Evolutionary conservation across 2,329 filamentous ascomycete species (phyloP).

Genomic region (Rachicladosporium sp.): DNA sequence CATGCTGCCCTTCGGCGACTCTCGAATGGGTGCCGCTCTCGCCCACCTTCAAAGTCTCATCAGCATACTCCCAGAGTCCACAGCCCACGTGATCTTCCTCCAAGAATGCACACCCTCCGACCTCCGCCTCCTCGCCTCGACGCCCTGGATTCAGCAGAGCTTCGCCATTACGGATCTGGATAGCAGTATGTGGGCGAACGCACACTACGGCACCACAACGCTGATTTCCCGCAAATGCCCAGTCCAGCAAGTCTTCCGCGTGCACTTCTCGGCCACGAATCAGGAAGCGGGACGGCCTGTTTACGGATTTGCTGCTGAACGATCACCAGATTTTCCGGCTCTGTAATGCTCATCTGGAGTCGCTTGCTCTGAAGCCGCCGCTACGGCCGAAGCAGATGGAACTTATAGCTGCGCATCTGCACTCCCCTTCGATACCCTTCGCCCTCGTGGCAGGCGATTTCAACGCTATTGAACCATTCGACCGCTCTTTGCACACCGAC

Average conservation of each 20-base stretch:
- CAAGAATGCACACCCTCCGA: slow-evolving; percentile 41
- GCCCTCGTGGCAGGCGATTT: slow-evolving; percentile 43
- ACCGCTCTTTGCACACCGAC: slow-evolving; percentile 35
- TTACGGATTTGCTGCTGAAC: slow-evolving; percentile 36
- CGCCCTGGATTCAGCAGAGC: slow-evolving; percentile 35
- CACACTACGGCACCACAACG: slow-evolving; percentile 41
- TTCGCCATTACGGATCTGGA: slow-evolving; percentile 40
- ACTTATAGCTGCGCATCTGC: slow-evolving; percentile 33
- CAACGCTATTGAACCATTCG: slow-evolving; percentile 46
- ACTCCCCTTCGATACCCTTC: slow-evolving; percentile 21
- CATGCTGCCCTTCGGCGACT: slow-evolving; percentile 24
- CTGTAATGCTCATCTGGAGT: slow-evolving; percentile 48
- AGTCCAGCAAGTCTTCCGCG: slow-evolving; percentile 36
- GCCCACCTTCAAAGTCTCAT: slow-evolving; percentile 25
- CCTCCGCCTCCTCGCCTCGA: slow-evolving; percentile 30
- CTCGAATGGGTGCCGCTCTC: slow-evolving; percentile 32
- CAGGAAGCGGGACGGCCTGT: slow-evolving; percentile 44
- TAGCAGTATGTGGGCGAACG: slow-evolving; percentile 31
- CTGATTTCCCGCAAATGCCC: slow-evolving; percentile 38
- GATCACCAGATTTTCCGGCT: slow-evolving; percentile 29
- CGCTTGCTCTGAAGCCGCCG: slow-evolving; percentile 37
- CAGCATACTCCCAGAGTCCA: slow-evolving; percentile 8
- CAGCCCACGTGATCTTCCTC: slow-evolving; percentile 35
- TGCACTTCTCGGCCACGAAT: slow-evolving; percentile 34
- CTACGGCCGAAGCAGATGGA: slow-evolving; percentile 38